Conservation (phyloP, 805 yeast genomes). For the Ogataea naganishii region DNA sequence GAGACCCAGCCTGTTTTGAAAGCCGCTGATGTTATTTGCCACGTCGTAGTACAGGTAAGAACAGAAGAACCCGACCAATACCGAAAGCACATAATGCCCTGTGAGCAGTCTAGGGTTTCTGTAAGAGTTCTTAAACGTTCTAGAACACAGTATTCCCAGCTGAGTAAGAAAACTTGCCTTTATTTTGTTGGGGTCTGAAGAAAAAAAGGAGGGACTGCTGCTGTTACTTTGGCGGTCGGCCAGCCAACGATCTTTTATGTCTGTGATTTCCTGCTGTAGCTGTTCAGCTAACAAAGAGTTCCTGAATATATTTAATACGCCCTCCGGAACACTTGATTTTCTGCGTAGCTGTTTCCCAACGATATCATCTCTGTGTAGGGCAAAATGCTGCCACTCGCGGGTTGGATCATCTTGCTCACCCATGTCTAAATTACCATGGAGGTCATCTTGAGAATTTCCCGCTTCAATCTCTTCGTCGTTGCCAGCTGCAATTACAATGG, state of each 20-base stretch:
- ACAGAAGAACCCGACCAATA: slow-evolving; percentile 73
- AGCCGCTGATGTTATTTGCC: slow-evolving; percentile 86
- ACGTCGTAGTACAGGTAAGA: slow-evolving; percentile 81
- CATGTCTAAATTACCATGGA: slow-evolving; percentile 20
- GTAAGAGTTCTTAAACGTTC: slow-evolving; percentile 88
- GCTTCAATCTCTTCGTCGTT: slow-evolving; percentile 10
- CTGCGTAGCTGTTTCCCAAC: neutral
- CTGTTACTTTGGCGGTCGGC: slow-evolving; percentile 4
- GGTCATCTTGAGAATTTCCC: slow-evolving; percentile 20
- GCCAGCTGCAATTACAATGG: neutral
- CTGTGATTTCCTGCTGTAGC: slow-evolving; percentile 29
- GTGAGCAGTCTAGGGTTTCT: slow-evolving; percentile 85
- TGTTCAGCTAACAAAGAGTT: slow-evolving; percentile 31
- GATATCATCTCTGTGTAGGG: slow-evolving; percentile 70
- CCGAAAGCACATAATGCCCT: slow-evolving; percentile 74
- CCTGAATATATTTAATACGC: slow-evolving; percentile 14
- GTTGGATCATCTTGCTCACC: slow-evolving; percentile 43
- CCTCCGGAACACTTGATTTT: slow-evolving; percentile 3
- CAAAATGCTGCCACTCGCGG: slow-evolving; percentile 81
- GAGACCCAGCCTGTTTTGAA: slow-evolving; percentile 89
- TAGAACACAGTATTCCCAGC: slow-evolving; percentile 62
- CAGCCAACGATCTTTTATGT: slow-evolving; percentile 5
- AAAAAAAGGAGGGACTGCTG: slow-evolving; percentile 18
- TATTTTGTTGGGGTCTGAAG: slow-evolving; percentile 22
- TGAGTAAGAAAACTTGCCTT: slow-evolving; percentile 60